Evolutionary conservation across 257 asterid species (phyloP).

Genomic region (Echium plantagineum): DNA sequence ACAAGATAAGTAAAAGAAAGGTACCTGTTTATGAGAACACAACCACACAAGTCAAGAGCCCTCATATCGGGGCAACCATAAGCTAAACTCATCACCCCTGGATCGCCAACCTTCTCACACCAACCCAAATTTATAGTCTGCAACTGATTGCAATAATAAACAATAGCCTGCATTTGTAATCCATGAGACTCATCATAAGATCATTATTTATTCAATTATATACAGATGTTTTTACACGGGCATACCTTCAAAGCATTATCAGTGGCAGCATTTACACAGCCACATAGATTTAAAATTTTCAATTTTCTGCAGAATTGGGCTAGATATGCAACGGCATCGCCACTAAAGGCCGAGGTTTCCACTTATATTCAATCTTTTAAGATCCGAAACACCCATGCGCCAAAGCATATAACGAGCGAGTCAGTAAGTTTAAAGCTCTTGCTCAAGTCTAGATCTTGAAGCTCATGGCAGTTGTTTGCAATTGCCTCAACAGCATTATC

Average conservation of each 20-base stretch:
- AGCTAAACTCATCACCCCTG: conserved; percentile 90
- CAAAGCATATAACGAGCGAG: conserved; percentile 56
- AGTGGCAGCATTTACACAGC: conserved; percentile 78
- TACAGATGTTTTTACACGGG: background rate
- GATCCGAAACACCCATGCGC: conserved; percentile 78
- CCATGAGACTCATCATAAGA: background rate
- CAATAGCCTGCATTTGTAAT: conserved; percentile 55
- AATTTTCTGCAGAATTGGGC: conserved; percentile 60
- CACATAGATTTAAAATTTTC: conserved; percentile 73
- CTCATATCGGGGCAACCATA: conserved; percentile 87
- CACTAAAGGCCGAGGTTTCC: conserved; percentile 84
- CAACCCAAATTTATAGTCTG: conserved; percentile 80
- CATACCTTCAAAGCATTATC: conserved; percentile 80
- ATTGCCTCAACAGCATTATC: conserved; percentile 66
- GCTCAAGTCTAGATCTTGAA: conserved; percentile 81
- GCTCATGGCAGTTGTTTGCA: conserved; percentile 57
- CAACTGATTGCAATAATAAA: conserved; percentile 68
- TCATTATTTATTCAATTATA: background rate
- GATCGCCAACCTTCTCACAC: conserved; percentile 88
- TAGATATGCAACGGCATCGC: conserved; percentile 60
- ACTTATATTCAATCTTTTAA: conserved; percentile 70
- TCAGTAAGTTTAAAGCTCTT: conserved; percentile 81
- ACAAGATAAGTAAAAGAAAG: background rate
- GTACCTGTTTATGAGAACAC: conserved; percentile 86
- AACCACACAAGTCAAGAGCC: conserved; percentile 85